Conservation (phyloP, 2,329 filamentous ascomycete genomes). For the Fusarium verrucosum region DNA sequence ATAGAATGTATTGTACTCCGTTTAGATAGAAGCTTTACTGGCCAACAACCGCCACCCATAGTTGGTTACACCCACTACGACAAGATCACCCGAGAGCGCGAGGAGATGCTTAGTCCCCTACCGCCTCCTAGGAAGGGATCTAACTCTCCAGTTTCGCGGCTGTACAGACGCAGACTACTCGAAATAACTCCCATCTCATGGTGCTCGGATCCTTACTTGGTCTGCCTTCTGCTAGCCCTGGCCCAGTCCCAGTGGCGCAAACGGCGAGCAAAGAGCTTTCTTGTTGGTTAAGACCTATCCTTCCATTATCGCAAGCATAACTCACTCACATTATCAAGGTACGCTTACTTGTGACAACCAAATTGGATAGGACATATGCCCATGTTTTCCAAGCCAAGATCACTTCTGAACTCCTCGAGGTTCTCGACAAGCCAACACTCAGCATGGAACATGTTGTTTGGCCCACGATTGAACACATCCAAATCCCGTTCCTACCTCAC, state of each 20-base stretch:
- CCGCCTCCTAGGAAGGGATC: neutral
- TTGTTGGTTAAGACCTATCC: too few species aligned
- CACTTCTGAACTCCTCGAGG: too few species aligned
- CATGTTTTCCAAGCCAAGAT: too few species aligned
- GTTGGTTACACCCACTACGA: slow-evolving; percentile 9
- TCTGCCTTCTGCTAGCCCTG: slow-evolving; percentile 8
- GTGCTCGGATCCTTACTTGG: slow-evolving; percentile 8
- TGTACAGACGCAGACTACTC: neutral
- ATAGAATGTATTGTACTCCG: neutral
- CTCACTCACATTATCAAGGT: too few species aligned
- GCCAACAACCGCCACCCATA: neutral
- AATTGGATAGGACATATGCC: too few species aligned
- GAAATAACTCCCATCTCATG: neutral
- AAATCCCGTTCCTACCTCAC: too few species aligned
- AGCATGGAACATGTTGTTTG: too few species aligned
- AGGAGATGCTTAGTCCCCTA: neutral
- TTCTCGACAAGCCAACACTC: too few species aligned
- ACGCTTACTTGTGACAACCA: too few species aligned
- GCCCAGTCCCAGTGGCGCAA: neutral
- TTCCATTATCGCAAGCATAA: too few species aligned
- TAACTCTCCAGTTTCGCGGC: neutral
- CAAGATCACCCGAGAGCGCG: neutral
- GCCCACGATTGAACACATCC: too few species aligned
- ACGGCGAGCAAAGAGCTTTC: too few species aligned
- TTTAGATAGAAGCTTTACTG: neutral